Base-by-base conservation (phyloP, 768 basidiomycete genomes). In the Pholiota microspora region DNA sequence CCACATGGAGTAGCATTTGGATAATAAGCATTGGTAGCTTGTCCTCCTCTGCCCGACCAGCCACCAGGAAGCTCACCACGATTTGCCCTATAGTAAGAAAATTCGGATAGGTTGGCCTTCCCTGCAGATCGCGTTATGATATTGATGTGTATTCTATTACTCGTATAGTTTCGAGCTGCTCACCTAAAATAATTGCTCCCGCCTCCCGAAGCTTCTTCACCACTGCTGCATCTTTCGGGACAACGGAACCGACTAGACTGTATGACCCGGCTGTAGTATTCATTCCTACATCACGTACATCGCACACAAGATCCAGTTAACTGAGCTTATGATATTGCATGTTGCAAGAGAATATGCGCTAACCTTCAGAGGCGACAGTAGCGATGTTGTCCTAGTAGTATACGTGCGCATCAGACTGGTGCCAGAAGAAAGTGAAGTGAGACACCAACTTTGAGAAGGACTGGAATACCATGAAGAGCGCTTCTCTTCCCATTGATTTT, bases 1-100 rank as follows among this genome's bases (percentile, higher is more conserved):
- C 83, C 83, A 52, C 78, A 82, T 2, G 83, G 80, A 57, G 82
- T 77, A 2, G 71, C 78, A 15, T 73, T 72, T 0, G 78, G 76
- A 54, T 73, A 81, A 61, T 80, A 84, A 7, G 80, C 76, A 51
- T 71, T 77, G 2, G 71, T 77, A 38, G 69, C 65, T 65, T 83
- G 83, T 2, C 82, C 81, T 8, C 77, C 77, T 51, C 82, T 72
- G 10, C 79, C 81, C 18, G 81, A 82, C 80, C 81, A 85, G 12
- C 82, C 83, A 0, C 73, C 75, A 0, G 80, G 68, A 16, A 78
- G 45, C 25, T 56, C 55, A 3, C 73, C 81, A 77, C 21, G 36
- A 25, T 46, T 52, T 3, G 73, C 81, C 36, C 82, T 66, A 53
- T 74, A 81, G 60, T 79, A 73, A 2, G 82, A 76, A 59, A 72